Evolutionary conservation across 2,329 filamentous ascomycete genomes (phyloP), one percentile per base, ranked within the genome.

Genomic region (Chaetomium sp.): DNA sequence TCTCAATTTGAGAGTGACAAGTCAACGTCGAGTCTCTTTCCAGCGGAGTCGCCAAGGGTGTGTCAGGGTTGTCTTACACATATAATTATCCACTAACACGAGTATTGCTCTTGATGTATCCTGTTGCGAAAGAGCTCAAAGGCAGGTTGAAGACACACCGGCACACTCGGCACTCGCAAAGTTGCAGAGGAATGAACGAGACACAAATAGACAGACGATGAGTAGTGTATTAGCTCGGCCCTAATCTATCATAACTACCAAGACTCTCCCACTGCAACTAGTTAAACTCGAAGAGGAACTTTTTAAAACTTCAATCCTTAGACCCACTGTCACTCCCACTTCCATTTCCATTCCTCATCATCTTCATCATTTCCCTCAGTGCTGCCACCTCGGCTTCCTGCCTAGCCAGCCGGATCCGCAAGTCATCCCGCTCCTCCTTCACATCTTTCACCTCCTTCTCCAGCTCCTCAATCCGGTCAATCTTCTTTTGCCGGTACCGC

Each of bases 401-500:
- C 64, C 78, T 72, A 35, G 81, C 81, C 59, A 84, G 72, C 62
- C 74, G 72, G 49, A 85, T 70, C 57, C 75, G 76, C 61, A 85
- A 69, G 14, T 78, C 78, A 56, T 86, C 81, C 37, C 80, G 69
- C 67, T 86, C 82, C 54, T 70, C 66, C 57, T 75, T 74, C 57
- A 81, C 74, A 50, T 74, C 70, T 50, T 76, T 76, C 50, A 86
- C 70, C 36, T 76, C 75, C 4, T 71, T 66, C 65, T 86, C 81
- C 14, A 86, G 72, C 59, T 77, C 75, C 49, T 70, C 64, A 64
- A 85, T 78, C 50, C 81, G 79, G 63, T 86, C 81, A 35, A 85
- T 71, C 59, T 81, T 80, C 65, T 83, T 84, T 65, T 86, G 82
- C 19, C 83, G 79, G 68, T 84, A 86, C 50, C 80, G 78, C 43